Conservation (phyloP, 2,329 filamentous ascomycete genomes). For the Rachicladosporium sp. region DNA sequence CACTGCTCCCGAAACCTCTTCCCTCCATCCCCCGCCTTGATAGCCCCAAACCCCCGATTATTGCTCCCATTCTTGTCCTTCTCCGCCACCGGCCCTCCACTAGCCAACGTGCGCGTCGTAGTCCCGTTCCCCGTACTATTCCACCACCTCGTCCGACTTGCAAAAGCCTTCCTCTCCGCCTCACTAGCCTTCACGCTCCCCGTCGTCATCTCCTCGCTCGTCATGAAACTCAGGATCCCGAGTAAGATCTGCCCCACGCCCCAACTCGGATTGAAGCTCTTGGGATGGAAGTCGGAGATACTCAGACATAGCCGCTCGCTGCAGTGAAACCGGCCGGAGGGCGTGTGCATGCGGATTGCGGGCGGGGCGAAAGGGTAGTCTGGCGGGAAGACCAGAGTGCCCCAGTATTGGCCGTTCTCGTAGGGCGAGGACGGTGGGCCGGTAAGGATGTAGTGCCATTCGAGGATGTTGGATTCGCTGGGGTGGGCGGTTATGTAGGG, state of each 20-base stretch:
- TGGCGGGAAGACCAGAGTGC: constrained; percentile 84
- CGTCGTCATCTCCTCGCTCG: constrained; percentile 95
- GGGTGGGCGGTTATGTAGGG: constrained; percentile 23
- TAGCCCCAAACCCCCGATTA: constrained; percentile 51
- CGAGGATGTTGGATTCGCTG: constrained; percentile 22
- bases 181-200: constrained; percentile 70
- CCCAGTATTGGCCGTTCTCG: constrained; percentile 93
- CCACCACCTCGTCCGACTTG: constrained; percentile 80
- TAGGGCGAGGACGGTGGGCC: constrained; percentile 92
- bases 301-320: constrained; percentile 85
- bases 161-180: constrained; percentile 65
- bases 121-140: constrained; percentile 87
- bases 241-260: constrained; percentile 94
- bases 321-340: constrained; percentile 87
- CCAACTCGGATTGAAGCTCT: constrained; percentile 97
- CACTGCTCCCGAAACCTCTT: constrained; percentile 82
- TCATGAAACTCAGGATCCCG: constrained; percentile 94
- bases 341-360: constrained; percentile 97
- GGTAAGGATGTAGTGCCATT: constrained; percentile 56
- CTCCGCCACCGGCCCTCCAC: constrained; percentile 20
- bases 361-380: constrained; percentile 97
- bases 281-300: constrained; percentile 95
- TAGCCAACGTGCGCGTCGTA: constrained; percentile 37
- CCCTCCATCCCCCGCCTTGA: constrained; percentile 86
- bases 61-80: constrained; percentile 31